Evolutionary conservation across 192 early-diverging fungal species (phyloP), one percentile per base, ranked within the genome.

Genomic region (Backusella tuberculispora): DNA sequence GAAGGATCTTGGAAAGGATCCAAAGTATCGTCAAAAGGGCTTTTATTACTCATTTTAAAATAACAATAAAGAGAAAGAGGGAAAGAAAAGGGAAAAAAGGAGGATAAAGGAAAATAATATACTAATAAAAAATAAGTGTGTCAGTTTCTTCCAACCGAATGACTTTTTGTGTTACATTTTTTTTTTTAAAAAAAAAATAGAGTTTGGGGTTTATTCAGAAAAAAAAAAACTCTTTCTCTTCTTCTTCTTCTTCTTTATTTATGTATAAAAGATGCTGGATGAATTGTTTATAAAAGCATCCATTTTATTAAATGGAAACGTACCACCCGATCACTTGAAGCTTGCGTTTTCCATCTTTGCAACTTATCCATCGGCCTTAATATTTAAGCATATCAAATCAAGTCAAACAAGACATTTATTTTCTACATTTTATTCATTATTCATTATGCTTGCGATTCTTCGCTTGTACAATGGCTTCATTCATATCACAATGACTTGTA

Each of bases 241-340:
- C 19, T 9, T 10, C 0, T n/a, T 41, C 9, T 38, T 40, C 64
- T 40, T 17, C 6, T 66, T 41, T 66, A n/a, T 53, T 41, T 38
- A 19, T 66, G n/a, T 4, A 37, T 64, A 64, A 64, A 64, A 10
- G 3, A 66, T 66, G 65, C 17, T 40, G n/a, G 65, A 41, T 40
- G 65, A 66, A 1, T 26, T 56, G 19, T 56, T 56, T 24, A 56
- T 56, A 56, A 56, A 56, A 24, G 53, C 19, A 24, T 56, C 53
- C 21, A 56, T 24, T 9, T 9, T 56, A 12, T 1, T 56, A 8
- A 38, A 40, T n/a, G 65, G 65, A 0, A 86, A 85, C 7, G 74
- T 86, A 15, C 73, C 87, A 8, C 71, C 79, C 7, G 92, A 92
- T 74, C 89, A 91, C 66, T 75, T 94, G 17, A 84, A 85, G 24